Percentiles rank a stretch among this genome's conserved stretches.
Evolutionary conservation across 2,329 filamentous ascomycete genomes (phyloP).

Genomic region (Plenodomus biglobosus): DNA sequence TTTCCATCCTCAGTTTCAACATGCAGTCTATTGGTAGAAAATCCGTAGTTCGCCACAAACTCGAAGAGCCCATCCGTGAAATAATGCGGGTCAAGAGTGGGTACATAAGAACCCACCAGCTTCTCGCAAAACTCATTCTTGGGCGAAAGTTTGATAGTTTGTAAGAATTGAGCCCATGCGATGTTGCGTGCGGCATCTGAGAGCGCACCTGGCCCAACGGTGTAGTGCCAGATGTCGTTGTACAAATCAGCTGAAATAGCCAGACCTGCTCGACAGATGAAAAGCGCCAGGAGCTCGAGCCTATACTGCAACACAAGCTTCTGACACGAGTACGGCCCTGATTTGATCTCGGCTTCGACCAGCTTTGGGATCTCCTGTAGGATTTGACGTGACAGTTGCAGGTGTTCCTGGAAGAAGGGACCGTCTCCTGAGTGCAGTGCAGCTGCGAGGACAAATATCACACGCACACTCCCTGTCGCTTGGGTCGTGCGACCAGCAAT

Average conservation of each 20-base stretch:
- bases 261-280: conserved; percentile 63
- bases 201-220: conserved; percentile 66
- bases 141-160: conserved; percentile 21
- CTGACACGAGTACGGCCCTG: conserved; percentile 12
- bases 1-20: conserved; percentile 21
- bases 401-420: conserved; percentile 29
- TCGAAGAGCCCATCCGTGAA: conserved; percentile 65
- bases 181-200: conserved; percentile 62
- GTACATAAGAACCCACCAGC: conserved; percentile 55
- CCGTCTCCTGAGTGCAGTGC: conserved; percentile 14
- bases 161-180: conserved; percentile 61
- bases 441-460: conserved; percentile 45
- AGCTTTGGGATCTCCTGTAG: conserved; percentile 46
- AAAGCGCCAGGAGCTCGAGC: conserved; percentile 58
- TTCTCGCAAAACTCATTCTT: conserved; percentile 35
- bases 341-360: conserved; percentile 24
- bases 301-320: conserved; percentile 34
- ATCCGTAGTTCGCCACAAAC: conserved; percentile 57
- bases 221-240: conserved; percentile 67
- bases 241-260: conserved; percentile 65
- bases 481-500: conserved; percentile 64
- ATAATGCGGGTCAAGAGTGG: conserved; percentile 57
- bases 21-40: conserved; percentile 19
- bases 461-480: conserved; percentile 72
- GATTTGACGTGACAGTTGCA: conserved; percentile 32